A percentile compares a stretch with the other conserved stretches of the same genome.
Evolutionary conservation across 2,329 filamentous ascomycete species (phyloP).

Genomic region (Immersiporthe knoxdaviesiana): DNA sequence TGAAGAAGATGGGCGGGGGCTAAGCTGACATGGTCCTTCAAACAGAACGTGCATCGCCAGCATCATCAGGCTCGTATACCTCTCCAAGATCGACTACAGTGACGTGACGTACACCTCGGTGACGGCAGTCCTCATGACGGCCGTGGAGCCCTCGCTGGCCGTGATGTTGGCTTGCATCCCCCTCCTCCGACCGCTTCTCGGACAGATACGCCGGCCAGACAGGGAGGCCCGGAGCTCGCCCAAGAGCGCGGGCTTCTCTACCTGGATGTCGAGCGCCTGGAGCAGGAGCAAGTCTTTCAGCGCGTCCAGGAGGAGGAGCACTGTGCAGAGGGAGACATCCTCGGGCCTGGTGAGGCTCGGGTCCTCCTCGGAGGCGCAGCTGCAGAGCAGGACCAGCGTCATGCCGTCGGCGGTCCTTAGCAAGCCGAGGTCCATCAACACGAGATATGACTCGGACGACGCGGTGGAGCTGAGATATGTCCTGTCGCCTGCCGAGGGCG

Average conservation of each 20-base stretch:
- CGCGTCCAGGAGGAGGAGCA: constrained; percentile 12
- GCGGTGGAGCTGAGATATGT: constrained; percentile 16
- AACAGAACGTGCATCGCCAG: constrained; percentile 42
- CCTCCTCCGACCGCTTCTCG: constrained; percentile 42
- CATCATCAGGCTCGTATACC: constrained; percentile 40
- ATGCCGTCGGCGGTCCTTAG: constrained; percentile 9
- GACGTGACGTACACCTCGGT: constrained; percentile 42
- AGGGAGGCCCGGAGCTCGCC: not conserved
- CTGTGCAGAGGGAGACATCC: not conserved
- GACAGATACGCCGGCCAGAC: not conserved
- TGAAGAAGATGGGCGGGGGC: not conserved
- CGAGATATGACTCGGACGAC: constrained; percentile 17
- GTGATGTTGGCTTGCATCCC: constrained; percentile 46
- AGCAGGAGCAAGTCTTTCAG: constrained; percentile 11
- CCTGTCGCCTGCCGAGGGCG: constrained; percentile 13
- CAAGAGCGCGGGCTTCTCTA: constrained; percentile 11
- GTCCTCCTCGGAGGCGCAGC: constrained; percentile 7
- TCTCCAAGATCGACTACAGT: constrained; percentile 39
- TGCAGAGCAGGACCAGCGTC: not conserved
- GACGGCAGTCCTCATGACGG: constrained; percentile 41
- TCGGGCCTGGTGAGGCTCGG: constrained; percentile 6
- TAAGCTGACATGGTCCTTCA: not conserved
- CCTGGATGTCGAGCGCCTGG: constrained; percentile 15
- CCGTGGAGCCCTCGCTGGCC: constrained; percentile 44
- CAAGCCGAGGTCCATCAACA: not conserved